Percentiles rank a stretch among this genome's conserved stretches.
phyloP scores from a whole-genome alignment of 345 rosid species.

The Ceriops tagal region DNA sequence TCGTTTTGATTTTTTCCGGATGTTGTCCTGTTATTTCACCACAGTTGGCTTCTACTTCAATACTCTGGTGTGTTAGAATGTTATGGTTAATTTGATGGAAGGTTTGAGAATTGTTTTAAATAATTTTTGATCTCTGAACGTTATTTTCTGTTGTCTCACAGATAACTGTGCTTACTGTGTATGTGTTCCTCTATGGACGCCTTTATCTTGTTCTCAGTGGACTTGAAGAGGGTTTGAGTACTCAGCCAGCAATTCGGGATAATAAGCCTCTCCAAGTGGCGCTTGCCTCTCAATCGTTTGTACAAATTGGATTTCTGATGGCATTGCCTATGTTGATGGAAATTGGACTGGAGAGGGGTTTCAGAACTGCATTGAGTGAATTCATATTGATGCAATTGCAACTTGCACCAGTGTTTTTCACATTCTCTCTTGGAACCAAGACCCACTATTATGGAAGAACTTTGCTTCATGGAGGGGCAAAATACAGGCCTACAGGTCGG shows the following conservation, averaged over 20 bases:
- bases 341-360: conserved; percentile 94
- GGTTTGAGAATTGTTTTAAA: conserved; percentile 4
- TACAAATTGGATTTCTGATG: conserved; percentile 94
- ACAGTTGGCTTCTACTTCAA: conserved; percentile 97
- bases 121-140: conserved; percentile 1
- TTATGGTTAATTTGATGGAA: conserved; percentile 6
- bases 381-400: conserved; percentile 95
- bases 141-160: conserved; percentile 37
- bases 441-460: conserved; percentile 97
- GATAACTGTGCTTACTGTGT: conserved; percentile 95
- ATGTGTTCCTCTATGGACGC: conserved; percentile 97
- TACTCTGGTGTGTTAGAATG: conserved; percentile 58
- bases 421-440: conserved; percentile 98
- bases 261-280: conserved; percentile 96
- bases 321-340: conserved; percentile 99
- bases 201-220: conserved; percentile 98
- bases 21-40: conserved; percentile 97
- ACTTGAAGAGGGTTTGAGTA: conserved; percentile 73
- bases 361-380: conserved; percentile 91
- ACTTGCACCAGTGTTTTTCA: conserved; percentile 93
- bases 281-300: conserved; percentile 97
- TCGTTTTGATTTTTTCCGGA: conserved; percentile 96
- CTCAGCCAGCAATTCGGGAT: conserved; percentile 72
- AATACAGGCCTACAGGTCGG: conserved; percentile 93
- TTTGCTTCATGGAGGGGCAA: conserved; percentile 95